phyloP scores from a whole-genome alignment of 2,329 filamentous ascomycete genomes.

The Penicillium paneum region DNA sequence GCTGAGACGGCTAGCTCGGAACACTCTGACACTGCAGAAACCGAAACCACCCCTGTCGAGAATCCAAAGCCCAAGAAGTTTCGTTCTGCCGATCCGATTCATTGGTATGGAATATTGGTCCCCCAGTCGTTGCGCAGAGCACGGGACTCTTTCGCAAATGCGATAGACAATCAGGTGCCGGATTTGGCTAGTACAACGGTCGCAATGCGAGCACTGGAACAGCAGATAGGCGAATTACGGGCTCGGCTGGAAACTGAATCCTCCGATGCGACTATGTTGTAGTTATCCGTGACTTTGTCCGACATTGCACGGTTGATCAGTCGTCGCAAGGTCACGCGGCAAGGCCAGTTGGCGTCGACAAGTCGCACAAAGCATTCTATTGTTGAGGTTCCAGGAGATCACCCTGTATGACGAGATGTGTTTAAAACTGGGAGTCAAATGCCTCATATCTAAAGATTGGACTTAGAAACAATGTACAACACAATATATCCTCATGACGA shows the following conservation, averaged over 20 bases:
- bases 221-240: conserved; percentile 34
- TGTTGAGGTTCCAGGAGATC: neutral
- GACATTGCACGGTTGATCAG: neutral
- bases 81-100: conserved; percentile 42
- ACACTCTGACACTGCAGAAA: conserved; percentile 1
- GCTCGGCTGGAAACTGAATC: conserved; percentile 18
- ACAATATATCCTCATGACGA: neutral
- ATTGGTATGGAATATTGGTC: conserved; percentile 51
- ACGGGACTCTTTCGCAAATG: conserved; percentile 44
- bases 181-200: conserved; percentile 36
- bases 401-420: neutral
- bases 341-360: neutral
- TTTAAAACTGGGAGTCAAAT: neutral
- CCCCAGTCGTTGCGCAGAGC: conserved; percentile 44
- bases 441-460: neutral
- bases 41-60: conserved; percentile 1
- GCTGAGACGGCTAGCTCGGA: neutral
- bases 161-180: conserved; percentile 36
- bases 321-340: neutral
- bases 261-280: neutral
- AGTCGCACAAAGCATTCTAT: neutral
- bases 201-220: conserved; percentile 44
- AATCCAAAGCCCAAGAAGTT: conserved; percentile 15
- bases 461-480: too few species aligned
- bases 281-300: neutral